Percentiles rank a stretch among this genome's conserved stretches.
Conservation (phyloP, 495 filamentous ascomycete species). For the Baudoinia panamericana region DNA sequence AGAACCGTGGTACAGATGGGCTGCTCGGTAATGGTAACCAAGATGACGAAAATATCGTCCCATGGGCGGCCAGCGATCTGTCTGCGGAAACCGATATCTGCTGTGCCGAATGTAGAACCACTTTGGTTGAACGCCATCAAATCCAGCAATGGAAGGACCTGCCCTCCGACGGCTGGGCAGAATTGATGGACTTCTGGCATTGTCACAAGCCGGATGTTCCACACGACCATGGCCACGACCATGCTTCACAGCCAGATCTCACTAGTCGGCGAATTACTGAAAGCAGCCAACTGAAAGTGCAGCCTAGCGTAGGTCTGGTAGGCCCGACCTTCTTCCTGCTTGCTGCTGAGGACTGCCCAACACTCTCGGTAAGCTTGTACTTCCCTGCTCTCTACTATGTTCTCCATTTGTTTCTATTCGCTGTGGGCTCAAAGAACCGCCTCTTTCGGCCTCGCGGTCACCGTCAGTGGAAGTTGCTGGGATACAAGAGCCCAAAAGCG, state of each 20-base stretch:
- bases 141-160: constrained; percentile 77
- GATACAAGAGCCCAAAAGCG: constrained; percentile 16
- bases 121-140: constrained; percentile 32
- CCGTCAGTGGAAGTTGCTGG: constrained; percentile 7
- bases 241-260: constrained; percentile 33
- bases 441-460: constrained; percentile 10
- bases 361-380: constrained; percentile 45
- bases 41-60: constrained; percentile 35
- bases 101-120: constrained; percentile 49
- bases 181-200: constrained; percentile 99
- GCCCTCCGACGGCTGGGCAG: constrained; percentile 92
- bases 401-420: not conserved
- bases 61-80: constrained; percentile 64
- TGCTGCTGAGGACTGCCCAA: constrained; percentile 46
- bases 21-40: constrained; percentile 17
- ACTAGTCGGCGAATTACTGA: constrained; percentile 55
- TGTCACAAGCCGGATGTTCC: constrained; percentile 65
- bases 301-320: constrained; percentile 56
- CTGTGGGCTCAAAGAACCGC: constrained; percentile 20
- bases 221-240: constrained; percentile 32
- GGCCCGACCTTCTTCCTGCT: constrained; percentile 67
- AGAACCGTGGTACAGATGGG: constrained; percentile 20
- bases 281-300: constrained; percentile 51
- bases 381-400: constrained; percentile 15
- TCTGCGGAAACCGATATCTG: constrained; percentile 37